phyloP scores from a whole-genome alignment of 192 early-diverging fungal species.

The Dimargaris verticillata region DNA sequence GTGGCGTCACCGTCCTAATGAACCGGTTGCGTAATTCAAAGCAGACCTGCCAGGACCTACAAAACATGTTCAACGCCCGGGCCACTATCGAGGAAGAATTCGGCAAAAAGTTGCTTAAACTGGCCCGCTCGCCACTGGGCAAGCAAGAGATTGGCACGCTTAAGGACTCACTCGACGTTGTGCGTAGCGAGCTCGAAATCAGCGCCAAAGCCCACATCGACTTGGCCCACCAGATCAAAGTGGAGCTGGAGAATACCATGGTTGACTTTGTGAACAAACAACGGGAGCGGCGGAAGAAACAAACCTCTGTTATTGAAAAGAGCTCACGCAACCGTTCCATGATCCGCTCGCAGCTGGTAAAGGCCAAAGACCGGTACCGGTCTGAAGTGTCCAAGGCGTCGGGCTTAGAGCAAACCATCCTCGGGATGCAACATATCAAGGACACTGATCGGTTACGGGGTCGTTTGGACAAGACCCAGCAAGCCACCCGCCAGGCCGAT shows the following conservation, averaged over 20 bases:
- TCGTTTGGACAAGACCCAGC: conserved; percentile 25
- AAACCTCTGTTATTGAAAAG: conserved; percentile 26
- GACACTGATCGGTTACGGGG: conserved; percentile 20
- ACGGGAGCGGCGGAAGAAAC: conserved; percentile 39
- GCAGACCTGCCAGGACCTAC: conserved; percentile 47
- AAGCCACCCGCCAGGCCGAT: conserved; percentile 22
- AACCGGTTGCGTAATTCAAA: conserved; percentile 50
- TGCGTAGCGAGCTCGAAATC: conserved; percentile 40
- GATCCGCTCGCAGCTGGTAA: conserved; percentile 25
- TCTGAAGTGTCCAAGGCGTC: conserved; percentile 30
- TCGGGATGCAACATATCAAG: conserved; percentile 21
- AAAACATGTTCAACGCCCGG: conserved; percentile 37
- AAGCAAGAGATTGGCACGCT: conserved; percentile 51
- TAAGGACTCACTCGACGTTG: conserved; percentile 34
- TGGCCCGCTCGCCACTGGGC: conserved; percentile 38
- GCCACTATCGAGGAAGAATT: conserved; percentile 52
- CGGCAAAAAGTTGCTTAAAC: conserved; percentile 45
- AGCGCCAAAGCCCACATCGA: conserved; percentile 45
- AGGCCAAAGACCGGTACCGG: conserved; percentile 37
- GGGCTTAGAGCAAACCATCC: conserved; percentile 25
- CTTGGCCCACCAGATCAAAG: conserved; percentile 40
- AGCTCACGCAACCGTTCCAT: conserved; percentile 26
- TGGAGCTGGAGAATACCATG: conserved; percentile 39
- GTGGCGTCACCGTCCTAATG: conserved; percentile 45
- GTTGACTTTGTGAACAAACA: conserved; percentile 46